Evolutionary conservation across 2,329 filamentous ascomycete genomes (phyloP), one percentile per base, ranked within the genome.

Genomic region (Scorias spongiosa): DNA sequence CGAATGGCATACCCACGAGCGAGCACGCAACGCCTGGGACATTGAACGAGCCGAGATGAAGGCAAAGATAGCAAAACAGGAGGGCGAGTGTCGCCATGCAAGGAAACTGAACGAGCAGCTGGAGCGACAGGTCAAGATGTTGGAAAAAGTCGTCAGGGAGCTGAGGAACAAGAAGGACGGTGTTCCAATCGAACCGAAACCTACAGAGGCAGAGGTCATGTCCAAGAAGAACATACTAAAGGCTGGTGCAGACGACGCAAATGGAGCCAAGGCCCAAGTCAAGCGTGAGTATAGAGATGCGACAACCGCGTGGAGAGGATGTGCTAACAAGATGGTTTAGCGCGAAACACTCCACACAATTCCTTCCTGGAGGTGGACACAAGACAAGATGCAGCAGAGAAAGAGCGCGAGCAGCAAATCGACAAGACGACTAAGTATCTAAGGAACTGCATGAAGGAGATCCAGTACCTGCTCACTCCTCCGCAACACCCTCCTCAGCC

Each of bases 1-100:
- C 40, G 89, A 98, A 75, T 98, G 91, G 91, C 91, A 98, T 66
- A 82, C 86, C 54, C 89, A 98, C 64, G 91, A 98, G 67, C 84
- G 91, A 66, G 91, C 95, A 61, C 80, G 91, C 56, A 98, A 98
- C 66, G 81, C 87, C 32, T 98, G 91, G 91, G 91, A 98, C 65
- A 98, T 98, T 61, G 91, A 98, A 66, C 81, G 87, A 60, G 91
- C 93, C 57, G 91, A 98, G 68, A 96, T 98, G 91, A 94, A 93
- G 70, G 87, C 85, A 53, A 81, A 93, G 58, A 95, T 98, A 67
- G 89, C 89, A 42, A 83, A 84, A 57, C 76, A 96, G 51, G 91
- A 98, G 66, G 91, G 91, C 44, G 85, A 93, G 53, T 77, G 81
- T 29, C 75, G 88, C 51, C 85, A 89, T 52, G 81, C 84, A 42